Evolutionary conservation across 176 grass and related monocot genomes (phyloP).

Genomic region (Avena atlantica): DNA sequence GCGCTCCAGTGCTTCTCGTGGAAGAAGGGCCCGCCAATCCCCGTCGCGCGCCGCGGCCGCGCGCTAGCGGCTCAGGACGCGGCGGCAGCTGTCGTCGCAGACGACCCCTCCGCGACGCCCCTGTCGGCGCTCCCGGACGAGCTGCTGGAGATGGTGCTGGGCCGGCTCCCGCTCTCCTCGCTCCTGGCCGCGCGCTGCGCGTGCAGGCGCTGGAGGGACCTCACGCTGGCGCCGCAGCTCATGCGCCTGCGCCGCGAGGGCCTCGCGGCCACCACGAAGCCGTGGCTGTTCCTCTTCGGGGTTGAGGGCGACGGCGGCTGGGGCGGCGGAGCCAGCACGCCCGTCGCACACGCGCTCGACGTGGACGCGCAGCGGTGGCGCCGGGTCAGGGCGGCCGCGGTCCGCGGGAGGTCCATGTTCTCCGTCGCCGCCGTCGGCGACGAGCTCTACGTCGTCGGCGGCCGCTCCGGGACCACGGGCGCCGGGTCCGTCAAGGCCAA

Average conservation of each 20-base stretch:
- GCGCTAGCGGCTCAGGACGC: neutral
- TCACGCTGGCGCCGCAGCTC: conserved; percentile 72
- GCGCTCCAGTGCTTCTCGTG: conserved; percentile 55
- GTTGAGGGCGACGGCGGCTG: conserved; percentile 58
- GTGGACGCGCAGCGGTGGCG: conserved; percentile 64
- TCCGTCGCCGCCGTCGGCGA: conserved; percentile 63
- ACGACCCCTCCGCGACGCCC: neutral
- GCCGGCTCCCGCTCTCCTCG: conserved; percentile 66
- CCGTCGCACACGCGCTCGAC: conserved; percentile 78
- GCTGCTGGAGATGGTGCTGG: conserved; percentile 81
- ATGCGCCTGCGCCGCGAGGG: conserved; percentile 53
- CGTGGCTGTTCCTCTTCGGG: conserved; percentile 85
- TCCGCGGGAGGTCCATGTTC: conserved; percentile 64
- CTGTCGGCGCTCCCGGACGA: conserved; percentile 73
- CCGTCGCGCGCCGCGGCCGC: neutral
- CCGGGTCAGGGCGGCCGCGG: conserved; percentile 43
- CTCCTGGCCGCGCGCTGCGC: conserved; percentile 77
- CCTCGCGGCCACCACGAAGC: neutral
- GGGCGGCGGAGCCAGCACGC: conserved; percentile 44
- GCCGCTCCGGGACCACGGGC: conserved; percentile 50
- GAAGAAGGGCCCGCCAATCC: conserved; percentile 30
- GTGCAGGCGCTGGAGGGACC: conserved; percentile 81
- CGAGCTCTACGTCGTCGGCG: conserved; percentile 76
- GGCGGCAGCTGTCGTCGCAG: neutral
- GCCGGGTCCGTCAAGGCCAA: conserved; percentile 57